Base-by-base conservation (phyloP, 2,329 filamentous ascomycete species). In the Venturia aucupariae region DNA sequence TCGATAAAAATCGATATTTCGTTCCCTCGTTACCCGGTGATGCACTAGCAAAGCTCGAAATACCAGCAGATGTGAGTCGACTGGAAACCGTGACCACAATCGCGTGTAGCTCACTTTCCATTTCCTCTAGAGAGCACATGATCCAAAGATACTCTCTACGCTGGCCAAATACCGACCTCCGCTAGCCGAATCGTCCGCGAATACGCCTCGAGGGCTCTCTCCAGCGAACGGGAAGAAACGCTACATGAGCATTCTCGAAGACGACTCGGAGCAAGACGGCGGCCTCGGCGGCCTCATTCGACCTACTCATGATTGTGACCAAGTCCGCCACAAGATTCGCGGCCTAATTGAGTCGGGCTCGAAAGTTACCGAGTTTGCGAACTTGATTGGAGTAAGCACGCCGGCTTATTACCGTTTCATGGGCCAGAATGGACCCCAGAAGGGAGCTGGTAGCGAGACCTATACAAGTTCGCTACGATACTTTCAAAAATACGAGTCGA, bases 401-500 rank as follows among this genome's bases (percentile, higher is more conserved):
- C 51, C 51, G 10, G 51, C 51, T 11, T 79, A 79, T 67, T 67
- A 68, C 24, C 67, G 67, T 5, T 86, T 85, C 71, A 80, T 84
- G 78, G 73, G 75, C n/a, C 77, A 78, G 69, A 77, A 71, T 30
- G 79, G 80, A 5, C 70, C 73, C 4, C 71, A 74, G 66, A 74
- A 73, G 46, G 75, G 76, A 54, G 6, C 64, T 2, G 66, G 67
- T 5, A 75, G 70, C 61, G 64, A 67, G 8, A 70, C 70, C 0
- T 78, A 74, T 65, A 6, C 19, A 1, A 61, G 66, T 22, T 73
- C 73, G 1, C 71, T 68, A 68, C 64, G 62, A 2, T 78, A 77
- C 67, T 85, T 85, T 75, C 79, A 79, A 70, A 78, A 77, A 68
- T 75, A 81, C 41, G 80, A 85, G 68, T 32, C 30, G 5, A 24